phyloP scores from a whole-genome alignment of 2,329 filamentous ascomycete genomes.

The Neoarthrinium moseri region DNA sequence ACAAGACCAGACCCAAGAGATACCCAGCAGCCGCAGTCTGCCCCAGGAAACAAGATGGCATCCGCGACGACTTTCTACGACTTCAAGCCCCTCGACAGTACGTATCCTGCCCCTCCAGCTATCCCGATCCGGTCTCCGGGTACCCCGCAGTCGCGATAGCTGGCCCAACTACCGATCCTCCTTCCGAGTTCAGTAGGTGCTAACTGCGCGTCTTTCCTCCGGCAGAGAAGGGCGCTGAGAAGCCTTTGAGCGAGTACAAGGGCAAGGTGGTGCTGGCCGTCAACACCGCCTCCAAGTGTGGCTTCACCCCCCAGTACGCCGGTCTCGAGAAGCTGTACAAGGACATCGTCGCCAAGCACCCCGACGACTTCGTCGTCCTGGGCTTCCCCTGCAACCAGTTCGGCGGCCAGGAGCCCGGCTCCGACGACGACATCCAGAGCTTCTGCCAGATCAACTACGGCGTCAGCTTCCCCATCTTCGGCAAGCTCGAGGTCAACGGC shows the following conservation, averaged over 20 bases:
- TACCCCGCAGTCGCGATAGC: conserved; percentile 8
- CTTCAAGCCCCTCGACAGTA: conserved; percentile 81
- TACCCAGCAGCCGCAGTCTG: conserved; percentile 10
- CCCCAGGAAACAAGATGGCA: conserved; percentile 51
- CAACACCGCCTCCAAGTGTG: conserved; percentile 98
- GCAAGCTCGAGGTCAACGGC: conserved; percentile 94
- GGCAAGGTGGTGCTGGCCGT: conserved; percentile 94
- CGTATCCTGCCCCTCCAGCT: conserved; percentile 30
- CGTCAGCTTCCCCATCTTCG: conserved; percentile 85
- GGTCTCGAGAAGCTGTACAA: conserved; percentile 92
- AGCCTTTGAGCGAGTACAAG: conserved; percentile 69
- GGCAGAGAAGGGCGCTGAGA: conserved; percentile 71
- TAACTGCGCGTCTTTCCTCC: conserved; percentile 13
- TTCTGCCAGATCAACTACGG: conserved; percentile 95
- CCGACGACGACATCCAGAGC: conserved; percentile 74
- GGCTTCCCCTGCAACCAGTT: conserved; percentile 99
- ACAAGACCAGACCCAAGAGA: conserved; percentile 7
- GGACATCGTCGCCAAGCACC: conserved; percentile 65
- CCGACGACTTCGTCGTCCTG: conserved; percentile 78
- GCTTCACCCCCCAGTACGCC: conserved; percentile 94
- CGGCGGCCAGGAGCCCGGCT: conserved; percentile 82
- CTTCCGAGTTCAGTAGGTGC: conserved; percentile 10
- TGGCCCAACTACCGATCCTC: conserved; percentile 3
- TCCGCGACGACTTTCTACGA: conserved; percentile 75
- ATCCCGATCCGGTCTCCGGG: background rate